Conservation (phyloP, 257 asterid genomes). For the Knoxia roxburghii region DNA sequence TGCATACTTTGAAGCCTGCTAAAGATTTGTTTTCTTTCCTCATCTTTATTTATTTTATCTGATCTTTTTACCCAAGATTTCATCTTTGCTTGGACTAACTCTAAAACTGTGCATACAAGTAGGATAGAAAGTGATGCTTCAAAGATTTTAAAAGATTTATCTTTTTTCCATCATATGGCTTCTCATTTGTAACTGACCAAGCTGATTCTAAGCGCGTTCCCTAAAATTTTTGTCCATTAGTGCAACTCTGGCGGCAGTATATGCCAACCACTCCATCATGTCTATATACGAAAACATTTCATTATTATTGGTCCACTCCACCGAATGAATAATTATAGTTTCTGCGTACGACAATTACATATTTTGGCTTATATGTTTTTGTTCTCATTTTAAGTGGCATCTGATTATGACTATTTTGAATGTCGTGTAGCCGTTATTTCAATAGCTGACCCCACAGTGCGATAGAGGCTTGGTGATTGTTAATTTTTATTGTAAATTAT, state of each 20-base stretch:
- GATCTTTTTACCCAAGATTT: not conserved
- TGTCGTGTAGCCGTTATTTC: slow-evolving; percentile 2
- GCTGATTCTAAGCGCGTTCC: not conserved
- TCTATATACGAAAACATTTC: not conserved
- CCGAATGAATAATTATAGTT: not conserved
- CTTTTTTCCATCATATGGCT: too few species aligned
- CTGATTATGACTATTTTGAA: not conserved
- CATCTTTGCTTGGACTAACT: slow-evolving; percentile 1
- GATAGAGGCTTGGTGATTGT: too few species aligned
- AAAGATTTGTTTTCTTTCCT: not conserved
- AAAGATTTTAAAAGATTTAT: not conserved
- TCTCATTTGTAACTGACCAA: not conserved
- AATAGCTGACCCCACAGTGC: too few species aligned
- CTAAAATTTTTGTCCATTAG: not conserved
- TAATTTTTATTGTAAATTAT: slow-evolving; percentile 6
- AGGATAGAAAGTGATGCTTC: not conserved
- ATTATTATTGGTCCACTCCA: slow-evolving; percentile 1
- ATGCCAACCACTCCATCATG: not conserved
- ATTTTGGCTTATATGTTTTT: not conserved
- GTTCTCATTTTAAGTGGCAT: not conserved
- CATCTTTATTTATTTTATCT: too few species aligned
- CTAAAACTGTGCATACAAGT: not conserved
- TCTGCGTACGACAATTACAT: not conserved
- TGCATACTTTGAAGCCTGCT: not conserved
- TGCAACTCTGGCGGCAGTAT: too few species aligned